A percentile compares a stretch with the other conserved stretches of the same genome.
Evolutionary conservation across 805 yeast species (phyloP).

Genomic region (Yamadazyma scolyti): DNA sequence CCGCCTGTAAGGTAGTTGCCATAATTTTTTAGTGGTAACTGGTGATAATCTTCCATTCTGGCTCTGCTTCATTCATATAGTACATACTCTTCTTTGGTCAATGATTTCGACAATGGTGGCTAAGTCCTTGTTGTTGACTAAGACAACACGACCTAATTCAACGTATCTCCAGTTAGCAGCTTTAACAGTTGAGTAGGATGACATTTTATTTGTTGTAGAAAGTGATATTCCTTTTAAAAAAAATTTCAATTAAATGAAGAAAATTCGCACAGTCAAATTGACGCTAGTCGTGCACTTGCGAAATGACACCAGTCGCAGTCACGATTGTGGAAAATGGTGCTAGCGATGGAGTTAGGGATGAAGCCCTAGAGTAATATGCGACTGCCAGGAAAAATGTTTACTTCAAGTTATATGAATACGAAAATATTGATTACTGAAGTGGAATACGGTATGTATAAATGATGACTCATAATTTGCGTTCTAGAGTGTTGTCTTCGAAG

Average conservation of each 20-base stretch:
- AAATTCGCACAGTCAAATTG: neutral
- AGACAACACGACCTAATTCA: constrained; percentile 98
- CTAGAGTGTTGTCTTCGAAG: constrained; percentile 36
- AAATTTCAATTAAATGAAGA: constrained; percentile 8
- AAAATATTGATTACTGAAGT: too few relatives aligned
- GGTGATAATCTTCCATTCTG: too few relatives aligned
- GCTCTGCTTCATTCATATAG: too few relatives aligned
- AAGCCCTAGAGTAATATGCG: too few relatives aligned
- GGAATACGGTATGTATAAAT: constrained; percentile 10
- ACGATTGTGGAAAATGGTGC: constrained; percentile 1
- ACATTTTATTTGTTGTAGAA: constrained; percentile 18
- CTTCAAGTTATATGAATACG: too few relatives aligned
- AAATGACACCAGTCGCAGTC: constrained; percentile 1
- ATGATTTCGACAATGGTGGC: constrained; percentile 98
- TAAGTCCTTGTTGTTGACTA: constrained; percentile 79
- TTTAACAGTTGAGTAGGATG: constrained; percentile 64
- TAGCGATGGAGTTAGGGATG: neutral
- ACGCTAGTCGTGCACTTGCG: constrained; percentile 3
- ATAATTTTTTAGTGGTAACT: too few relatives aligned
- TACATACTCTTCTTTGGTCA: constrained; percentile 98
- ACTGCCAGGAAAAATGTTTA: too few relatives aligned
- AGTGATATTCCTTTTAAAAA: constrained; percentile 9
- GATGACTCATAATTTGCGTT: constrained; percentile 48
- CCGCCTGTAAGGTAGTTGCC: too few relatives aligned
- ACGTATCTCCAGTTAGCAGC: constrained; percentile 99